phyloP scores from a whole-genome alignment of 2,329 filamentous ascomycete species.

The Ascomycota sp. region DNA sequence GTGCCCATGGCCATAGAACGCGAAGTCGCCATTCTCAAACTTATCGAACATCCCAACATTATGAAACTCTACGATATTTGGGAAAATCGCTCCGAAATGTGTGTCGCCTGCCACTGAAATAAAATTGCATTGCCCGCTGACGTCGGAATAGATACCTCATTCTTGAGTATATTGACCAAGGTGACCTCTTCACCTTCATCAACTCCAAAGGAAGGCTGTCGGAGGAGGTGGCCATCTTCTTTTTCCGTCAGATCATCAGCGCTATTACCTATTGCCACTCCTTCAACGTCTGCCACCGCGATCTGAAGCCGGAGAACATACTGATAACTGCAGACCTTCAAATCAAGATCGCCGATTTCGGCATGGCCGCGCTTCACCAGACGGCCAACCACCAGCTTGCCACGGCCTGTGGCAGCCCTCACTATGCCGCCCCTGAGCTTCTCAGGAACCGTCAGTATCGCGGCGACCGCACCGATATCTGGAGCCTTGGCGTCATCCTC shows the following conservation, averaged over 20 bases:
- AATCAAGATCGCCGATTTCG: constrained; percentile 91
- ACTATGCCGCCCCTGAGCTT: constrained; percentile 88
- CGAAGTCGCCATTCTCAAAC: constrained; percentile 90
- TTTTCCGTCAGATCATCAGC: constrained; percentile 84
- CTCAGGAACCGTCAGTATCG: constrained; percentile 57
- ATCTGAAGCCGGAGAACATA: constrained; percentile 94
- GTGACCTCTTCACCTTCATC: constrained; percentile 74
- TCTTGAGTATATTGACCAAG: constrained; percentile 64
- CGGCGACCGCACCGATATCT: constrained; percentile 73
- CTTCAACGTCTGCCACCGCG: constrained; percentile 86
- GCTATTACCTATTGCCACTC: constrained; percentile 82
- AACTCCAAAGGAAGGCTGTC: constrained; percentile 46
- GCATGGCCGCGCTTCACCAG: constrained; percentile 83
- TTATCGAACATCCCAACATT: constrained; percentile 85
- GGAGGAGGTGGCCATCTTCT: constrained; percentile 59
- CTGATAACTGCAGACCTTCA: constrained; percentile 52
- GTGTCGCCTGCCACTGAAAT: constrained; percentile 3
- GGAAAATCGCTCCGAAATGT: constrained; percentile 93
- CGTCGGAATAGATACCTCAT: constrained; percentile 55
- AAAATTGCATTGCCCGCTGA: constrained; percentile 1
- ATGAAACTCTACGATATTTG: constrained; percentile 90
- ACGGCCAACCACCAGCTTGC: constrained; percentile 55
- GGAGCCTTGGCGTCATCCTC: constrained; percentile 79
- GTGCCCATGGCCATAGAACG: constrained; percentile 81
- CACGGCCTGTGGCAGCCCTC: constrained; percentile 86